Percentiles rank a stretch among this genome's conserved stretches.
Conservation (phyloP, 768 basidiomycete genomes). For the Infundibulicybe gibba region DNA sequence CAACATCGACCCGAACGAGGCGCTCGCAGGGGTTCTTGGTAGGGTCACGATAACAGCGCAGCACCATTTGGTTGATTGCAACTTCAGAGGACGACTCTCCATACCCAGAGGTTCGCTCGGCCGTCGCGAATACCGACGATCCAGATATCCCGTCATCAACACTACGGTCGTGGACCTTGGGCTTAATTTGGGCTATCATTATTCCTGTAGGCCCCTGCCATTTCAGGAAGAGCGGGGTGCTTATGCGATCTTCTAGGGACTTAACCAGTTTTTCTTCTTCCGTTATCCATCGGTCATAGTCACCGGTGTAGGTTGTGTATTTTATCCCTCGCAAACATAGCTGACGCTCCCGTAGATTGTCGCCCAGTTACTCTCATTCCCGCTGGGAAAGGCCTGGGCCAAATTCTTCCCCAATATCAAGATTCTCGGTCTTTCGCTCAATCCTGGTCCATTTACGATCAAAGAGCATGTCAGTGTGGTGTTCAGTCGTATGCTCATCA, state of each 20-base stretch:
- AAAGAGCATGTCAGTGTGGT: conserved; percentile 62
- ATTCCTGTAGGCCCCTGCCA: conserved; percentile 35
- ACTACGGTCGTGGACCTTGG: conserved; percentile 69
- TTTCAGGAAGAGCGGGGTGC: background rate
- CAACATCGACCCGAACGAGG: conserved; percentile 46
- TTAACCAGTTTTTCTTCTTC: conserved; percentile 79
- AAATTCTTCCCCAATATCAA: conserved; percentile 46
- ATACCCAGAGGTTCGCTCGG: conserved; percentile 70
- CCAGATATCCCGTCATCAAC: conserved; percentile 58
- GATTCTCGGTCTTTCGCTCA: conserved; percentile 48
- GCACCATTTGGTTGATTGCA: background rate
- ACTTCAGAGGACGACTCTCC: conserved; percentile 59
- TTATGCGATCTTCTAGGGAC: conserved; percentile 26
- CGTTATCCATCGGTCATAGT: conserved; percentile 68
- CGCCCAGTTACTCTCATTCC: conserved; percentile 67
- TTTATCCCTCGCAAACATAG: conserved; percentile 6
- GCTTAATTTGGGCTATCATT: conserved; percentile 65
- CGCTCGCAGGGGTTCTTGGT: conserved; percentile 39
- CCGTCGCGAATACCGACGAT: conserved; percentile 71
- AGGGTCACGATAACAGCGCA: background rate
- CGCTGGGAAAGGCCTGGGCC: conserved; percentile 59
- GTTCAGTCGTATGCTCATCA: conserved; percentile 27
- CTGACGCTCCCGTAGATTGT: conserved; percentile 41
- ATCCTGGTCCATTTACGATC: conserved; percentile 70
- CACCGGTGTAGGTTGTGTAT: conserved; percentile 35